Base-by-base conservation (phyloP, 768 basidiomycete species). In the Plicaturopsis crispa region DNA sequence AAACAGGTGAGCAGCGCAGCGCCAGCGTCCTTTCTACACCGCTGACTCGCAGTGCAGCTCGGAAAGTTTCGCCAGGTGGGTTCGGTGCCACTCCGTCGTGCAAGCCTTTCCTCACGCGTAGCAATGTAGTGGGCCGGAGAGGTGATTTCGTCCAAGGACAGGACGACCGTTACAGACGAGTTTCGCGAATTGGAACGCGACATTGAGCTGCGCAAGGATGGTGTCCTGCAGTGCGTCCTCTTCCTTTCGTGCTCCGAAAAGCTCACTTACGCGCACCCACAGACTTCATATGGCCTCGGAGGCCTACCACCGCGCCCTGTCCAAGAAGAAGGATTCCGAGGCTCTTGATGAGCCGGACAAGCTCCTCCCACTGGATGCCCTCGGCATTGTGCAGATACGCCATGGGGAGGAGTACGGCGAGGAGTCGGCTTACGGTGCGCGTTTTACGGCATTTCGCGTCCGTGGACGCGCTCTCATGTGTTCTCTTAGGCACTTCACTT, bases 121-220 rank as follows among this genome's bases (percentile, higher is more conserved):
- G n/a, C n/a, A n/a, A n/a, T n/a, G 31, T 50, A 92, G 85, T 87
- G 88, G 84, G 87, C 86, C 4, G 87, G 85, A 30, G 89, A 93
- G 62, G 83, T 86, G 48, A 88, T 96, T 38, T 80, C 85, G 28
- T 73, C 82, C 18, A 75, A 81, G 46, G 86, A 90, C 55, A 93
- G 85, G 69, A 80, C 84, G 2, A 60, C 73, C 31, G 70, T 83
- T 22, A 77, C 83, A 3, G 82, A 84, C 18, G 89, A 91, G 45
- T 84, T 93, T 56, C 72, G 65, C 24, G 85, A 83, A 34, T 66
- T 92, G 32, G 88, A 93, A 59, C 71, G 73, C 49, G 90, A 94
- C 53, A 77, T 96, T 20, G 89, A 93, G 37, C 62, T 89, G 21
- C 65, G 89, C 35, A 75, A 77, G 51, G 73, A 77, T 32, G 89